phyloP scores from a whole-genome alignment of 2,329 filamentous ascomycete species.

The Cladobotryum mycophilum region DNA sequence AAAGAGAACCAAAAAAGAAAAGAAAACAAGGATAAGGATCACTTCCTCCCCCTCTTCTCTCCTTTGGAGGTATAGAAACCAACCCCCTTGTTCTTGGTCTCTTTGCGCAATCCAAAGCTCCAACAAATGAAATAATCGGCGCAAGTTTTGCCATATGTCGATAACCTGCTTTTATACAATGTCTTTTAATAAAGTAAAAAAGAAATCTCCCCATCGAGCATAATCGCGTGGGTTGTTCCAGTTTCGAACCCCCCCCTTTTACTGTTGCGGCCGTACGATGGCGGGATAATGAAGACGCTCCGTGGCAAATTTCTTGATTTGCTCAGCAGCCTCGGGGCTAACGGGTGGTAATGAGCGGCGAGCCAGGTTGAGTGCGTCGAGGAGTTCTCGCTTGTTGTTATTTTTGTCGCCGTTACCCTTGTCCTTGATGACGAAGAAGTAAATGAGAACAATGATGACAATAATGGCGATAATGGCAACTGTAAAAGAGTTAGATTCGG shows the following conservation, averaged over 20 bases:
- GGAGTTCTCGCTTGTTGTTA: constrained; percentile 25
- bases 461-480: constrained; percentile 49
- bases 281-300: not conserved
- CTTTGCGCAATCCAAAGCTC: constrained; percentile 3
- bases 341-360: not conserved
- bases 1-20: constrained; percentile 9
- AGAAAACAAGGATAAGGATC: not conserved
- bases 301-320: not conserved
- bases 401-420: constrained; percentile 18
- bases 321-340: not conserved
- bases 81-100: not conserved
- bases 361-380: constrained; percentile 13
- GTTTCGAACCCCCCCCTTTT: not conserved
- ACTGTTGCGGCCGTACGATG: not conserved
- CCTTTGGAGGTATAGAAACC: constrained; percentile 3
- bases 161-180: constrained; percentile 14
- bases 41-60: not conserved
- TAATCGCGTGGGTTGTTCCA: not conserved
- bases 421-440: constrained; percentile 36
- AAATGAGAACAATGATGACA: constrained; percentile 45
- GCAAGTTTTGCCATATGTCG: constrained; percentile 12
- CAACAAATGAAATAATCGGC: constrained; percentile 12
- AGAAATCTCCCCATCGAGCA: not conserved
- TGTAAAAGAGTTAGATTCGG: constrained; percentile 26
- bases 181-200: constrained; percentile 8